These are phyloP conservation scores for Sordariomycetes sp. DNA, from an alignment of 2,329 filamentous ascomycete species.

Conservation along the genomic window DNA sequence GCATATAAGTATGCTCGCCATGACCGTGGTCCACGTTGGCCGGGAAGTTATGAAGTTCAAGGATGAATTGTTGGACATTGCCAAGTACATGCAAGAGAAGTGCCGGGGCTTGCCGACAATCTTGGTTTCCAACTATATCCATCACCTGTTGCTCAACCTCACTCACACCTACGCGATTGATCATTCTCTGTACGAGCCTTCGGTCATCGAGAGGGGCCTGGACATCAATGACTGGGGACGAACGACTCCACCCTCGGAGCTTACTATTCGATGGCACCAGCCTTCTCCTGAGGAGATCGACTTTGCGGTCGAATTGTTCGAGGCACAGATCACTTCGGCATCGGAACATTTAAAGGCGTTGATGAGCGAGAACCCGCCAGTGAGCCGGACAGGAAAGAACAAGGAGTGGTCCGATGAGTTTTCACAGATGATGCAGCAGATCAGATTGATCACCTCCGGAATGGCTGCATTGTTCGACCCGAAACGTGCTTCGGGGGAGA, in stretches of 20 bases:
- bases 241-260: conserved; percentile 59
- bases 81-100: conserved; percentile 91
- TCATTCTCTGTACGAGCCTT: conserved; percentile 78
- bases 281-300: conserved; percentile 71
- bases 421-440: conserved; percentile 76
- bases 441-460: conserved; percentile 83
- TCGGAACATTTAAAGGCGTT: conserved; percentile 66
- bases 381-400: conserved; percentile 88
- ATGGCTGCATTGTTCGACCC: conserved; percentile 86
- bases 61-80: conserved; percentile 81
- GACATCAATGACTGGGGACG: conserved; percentile 78
- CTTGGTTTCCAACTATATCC: conserved; percentile 94
- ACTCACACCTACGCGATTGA: conserved; percentile 93
- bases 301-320: conserved; percentile 79
- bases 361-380: conserved; percentile 70
- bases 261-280: conserved; percentile 87
- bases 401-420: conserved; percentile 99
- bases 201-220: conserved; percentile 60
- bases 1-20: conserved; percentile 94
- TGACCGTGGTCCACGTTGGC: conserved; percentile 96
- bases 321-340: conserved; percentile 71
- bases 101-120: conserved; percentile 91
- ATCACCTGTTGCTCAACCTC: conserved; percentile 88
- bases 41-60: conserved; percentile 83
- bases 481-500: conserved; percentile 51